These are phyloP conservation scores for Phyllosticta ampelicida DNA, from an alignment of 2,329 filamentous ascomycete species.

Conservation along the genomic window DNA sequence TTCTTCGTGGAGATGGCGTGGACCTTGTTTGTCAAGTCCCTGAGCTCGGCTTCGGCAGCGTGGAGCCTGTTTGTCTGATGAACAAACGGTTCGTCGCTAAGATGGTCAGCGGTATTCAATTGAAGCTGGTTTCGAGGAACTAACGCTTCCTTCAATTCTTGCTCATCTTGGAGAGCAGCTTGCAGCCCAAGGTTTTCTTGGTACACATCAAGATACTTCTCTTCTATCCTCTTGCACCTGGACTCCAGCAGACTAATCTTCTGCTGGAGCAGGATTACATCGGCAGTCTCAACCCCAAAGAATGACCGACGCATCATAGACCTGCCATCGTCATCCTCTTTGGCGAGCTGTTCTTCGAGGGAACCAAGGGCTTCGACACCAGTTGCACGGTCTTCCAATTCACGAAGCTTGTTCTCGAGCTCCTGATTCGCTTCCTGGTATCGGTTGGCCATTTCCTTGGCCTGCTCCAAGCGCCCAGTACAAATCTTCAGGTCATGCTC, in stretches of 20 bases:
- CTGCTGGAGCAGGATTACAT: constrained; percentile 27
- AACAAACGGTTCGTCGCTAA: constrained; percentile 20
- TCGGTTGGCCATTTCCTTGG: constrained; percentile 36
- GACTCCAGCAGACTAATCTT: constrained; percentile 29
- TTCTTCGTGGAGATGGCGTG: constrained; percentile 10
- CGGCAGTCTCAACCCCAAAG: constrained; percentile 7
- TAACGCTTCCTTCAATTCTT: constrained; percentile 18
- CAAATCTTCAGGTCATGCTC: constrained; percentile 39
- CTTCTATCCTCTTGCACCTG: constrained; percentile 27
- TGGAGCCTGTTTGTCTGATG: constrained; percentile 30
- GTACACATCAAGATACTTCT: constrained; percentile 32
- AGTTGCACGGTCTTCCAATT: constrained; percentile 21
- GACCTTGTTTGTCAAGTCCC: constrained; percentile 9
- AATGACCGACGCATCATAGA: constrained; percentile 4
- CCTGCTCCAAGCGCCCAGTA: constrained; percentile 37
- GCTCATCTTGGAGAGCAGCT: constrained; percentile 25
- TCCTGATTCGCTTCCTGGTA: constrained; percentile 39
- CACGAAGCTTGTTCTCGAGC: constrained; percentile 34
- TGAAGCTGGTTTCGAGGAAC: constrained; percentile 21
- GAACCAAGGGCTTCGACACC: constrained; percentile 16
- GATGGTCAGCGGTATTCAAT: constrained; percentile 6
- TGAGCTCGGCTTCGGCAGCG: constrained; percentile 21
- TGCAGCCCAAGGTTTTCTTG: constrained; percentile 30
- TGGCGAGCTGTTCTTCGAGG: constrained; percentile 30
- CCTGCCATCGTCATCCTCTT: constrained; percentile 1